These are phyloP conservation scores for Xylaria sp. DNA, from an alignment of 2,329 filamentous ascomycete species.

Conservation along the genomic window DNA sequence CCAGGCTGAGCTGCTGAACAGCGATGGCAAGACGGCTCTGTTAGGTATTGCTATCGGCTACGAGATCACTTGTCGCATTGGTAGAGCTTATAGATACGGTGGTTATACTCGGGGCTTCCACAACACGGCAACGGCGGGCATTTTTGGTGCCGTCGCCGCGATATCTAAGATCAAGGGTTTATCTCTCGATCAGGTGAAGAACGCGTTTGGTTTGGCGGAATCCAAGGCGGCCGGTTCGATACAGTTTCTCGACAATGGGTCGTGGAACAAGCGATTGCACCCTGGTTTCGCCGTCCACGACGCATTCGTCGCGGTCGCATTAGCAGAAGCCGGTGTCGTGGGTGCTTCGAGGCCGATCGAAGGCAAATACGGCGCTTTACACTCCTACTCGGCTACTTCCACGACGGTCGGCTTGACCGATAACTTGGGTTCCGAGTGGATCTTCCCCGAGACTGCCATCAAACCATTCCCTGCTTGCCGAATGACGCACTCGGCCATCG, in stretches of 20 bases:
- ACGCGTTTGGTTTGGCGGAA: conserved; percentile 45
- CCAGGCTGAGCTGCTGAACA: conserved; percentile 47
- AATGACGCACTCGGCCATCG: conserved; percentile 48
- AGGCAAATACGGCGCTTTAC: conserved; percentile 44
- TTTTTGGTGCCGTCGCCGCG: conserved; percentile 47
- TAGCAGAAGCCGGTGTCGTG: conserved; percentile 44
- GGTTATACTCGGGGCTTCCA: conserved; percentile 46
- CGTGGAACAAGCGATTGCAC: conserved; percentile 49
- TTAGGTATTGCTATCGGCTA: conserved; percentile 48
- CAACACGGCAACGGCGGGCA: conserved; percentile 46
- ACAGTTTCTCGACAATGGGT: conserved; percentile 49
- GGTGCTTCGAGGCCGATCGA: conserved; percentile 44
- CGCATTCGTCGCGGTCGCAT: conserved; percentile 43
- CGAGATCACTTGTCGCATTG: conserved; percentile 46
- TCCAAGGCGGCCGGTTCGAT: conserved; percentile 48
- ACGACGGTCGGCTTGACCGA: conserved; percentile 35
- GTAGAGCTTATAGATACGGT: conserved; percentile 42
- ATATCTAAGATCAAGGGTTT: conserved; percentile 43
- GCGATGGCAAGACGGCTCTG: conserved; percentile 48
- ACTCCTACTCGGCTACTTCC: conserved; percentile 40
- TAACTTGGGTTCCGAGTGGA: conserved; percentile 41
- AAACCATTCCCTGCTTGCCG: conserved; percentile 47
- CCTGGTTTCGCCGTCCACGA: conserved; percentile 48
- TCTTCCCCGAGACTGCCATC: conserved; percentile 43
- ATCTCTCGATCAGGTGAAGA: conserved; percentile 34